Percentiles rank a stretch among this genome's conserved stretches.
Conservation (phyloP, 257 asterid species). For the Petunia secreta region DNA sequence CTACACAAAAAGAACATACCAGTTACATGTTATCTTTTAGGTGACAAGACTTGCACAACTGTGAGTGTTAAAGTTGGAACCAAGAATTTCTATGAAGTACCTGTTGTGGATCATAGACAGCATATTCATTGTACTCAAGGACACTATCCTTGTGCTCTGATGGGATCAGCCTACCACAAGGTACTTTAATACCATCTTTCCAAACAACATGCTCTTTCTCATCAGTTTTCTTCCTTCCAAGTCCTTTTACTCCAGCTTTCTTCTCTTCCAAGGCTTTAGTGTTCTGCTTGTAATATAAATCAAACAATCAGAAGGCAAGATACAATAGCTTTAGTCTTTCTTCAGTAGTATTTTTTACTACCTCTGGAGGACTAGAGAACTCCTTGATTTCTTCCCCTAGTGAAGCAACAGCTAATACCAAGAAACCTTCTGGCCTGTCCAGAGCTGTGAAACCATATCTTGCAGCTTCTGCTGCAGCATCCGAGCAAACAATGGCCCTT, state of each 20-base stretch:
- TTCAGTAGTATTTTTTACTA: background rate
- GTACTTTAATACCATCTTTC: slow-evolving; percentile 79
- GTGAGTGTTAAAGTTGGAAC: background rate
- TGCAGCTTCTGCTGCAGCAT: slow-evolving; percentile 87
- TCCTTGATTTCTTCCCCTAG: slow-evolving; percentile 56
- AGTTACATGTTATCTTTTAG: no score
- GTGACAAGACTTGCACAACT: no score
- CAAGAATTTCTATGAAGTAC: slow-evolving; percentile 33
- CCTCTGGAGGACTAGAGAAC: slow-evolving; percentile 47
- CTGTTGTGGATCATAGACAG: slow-evolving; percentile 78
- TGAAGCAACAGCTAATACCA: slow-evolving; percentile 76
- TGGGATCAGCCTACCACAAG: slow-evolving; percentile 62
- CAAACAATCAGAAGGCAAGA: background rate
- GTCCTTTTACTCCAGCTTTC: slow-evolving; percentile 63
- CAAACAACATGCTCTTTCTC: slow-evolving; percentile 78
- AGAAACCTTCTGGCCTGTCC: slow-evolving; percentile 76
- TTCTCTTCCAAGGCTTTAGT: slow-evolving; percentile 55
- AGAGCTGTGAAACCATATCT: slow-evolving; percentile 80
- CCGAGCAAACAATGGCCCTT: slow-evolving; percentile 80
- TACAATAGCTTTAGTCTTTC: background rate
- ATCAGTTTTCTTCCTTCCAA: slow-evolving; percentile 70
- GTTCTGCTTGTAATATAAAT: slow-evolving; percentile 36
- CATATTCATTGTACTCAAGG: slow-evolving; percentile 81
- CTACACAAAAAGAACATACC: slow-evolving; percentile 14
- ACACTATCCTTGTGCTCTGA: slow-evolving; percentile 65